Percentiles rank a stretch among this genome's conserved stretches.
phyloP scores from a whole-genome alignment of 208 protist genomes.

The Lotmaria passim region DNA sequence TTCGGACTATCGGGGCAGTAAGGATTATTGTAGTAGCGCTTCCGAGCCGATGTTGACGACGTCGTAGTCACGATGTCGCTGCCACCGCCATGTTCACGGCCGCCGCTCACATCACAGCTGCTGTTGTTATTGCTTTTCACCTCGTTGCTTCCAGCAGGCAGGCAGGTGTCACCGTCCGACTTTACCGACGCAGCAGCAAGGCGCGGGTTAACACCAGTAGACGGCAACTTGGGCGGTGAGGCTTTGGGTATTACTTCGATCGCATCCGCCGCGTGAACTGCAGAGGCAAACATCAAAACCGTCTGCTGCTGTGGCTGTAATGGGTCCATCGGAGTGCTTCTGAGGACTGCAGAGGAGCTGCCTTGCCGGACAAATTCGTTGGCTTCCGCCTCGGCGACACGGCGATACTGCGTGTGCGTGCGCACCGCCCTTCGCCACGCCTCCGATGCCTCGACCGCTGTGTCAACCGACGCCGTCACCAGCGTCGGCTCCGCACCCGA shows the following conservation, averaged over 20 bases:
- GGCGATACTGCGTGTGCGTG: not conserved
- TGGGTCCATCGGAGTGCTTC: not conserved
- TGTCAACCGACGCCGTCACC: not conserved
- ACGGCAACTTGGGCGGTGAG: not conserved
- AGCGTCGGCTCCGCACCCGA: not conserved
- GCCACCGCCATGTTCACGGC: not conserved
- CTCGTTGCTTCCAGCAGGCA: too few relatives aligned
- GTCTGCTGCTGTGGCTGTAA: not conserved
- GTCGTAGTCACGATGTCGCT: not conserved
- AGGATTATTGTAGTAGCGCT: constrained; percentile 34
- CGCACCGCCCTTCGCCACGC: not conserved
- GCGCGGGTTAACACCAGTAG: constrained; percentile 1
- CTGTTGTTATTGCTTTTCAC: not conserved
- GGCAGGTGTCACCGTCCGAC: not conserved
- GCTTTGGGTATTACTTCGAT: constrained; percentile 10
- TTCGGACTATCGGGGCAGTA: constrained; percentile 24
- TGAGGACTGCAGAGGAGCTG: not conserved
- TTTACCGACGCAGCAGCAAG: not conserved
- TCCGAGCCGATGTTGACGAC: constrained; percentile 5
- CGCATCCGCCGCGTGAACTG: not conserved
- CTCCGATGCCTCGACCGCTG: not conserved
- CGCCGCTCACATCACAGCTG: not conserved
- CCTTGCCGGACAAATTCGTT: too few relatives aligned
- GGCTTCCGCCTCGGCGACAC: not conserved
- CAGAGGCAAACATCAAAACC: not conserved